A percentile compares a stretch with the other conserved stretches of the same genome.
Conservation (phyloP, 176 grass and related monocot species). For the Oryza australiensis region DNA sequence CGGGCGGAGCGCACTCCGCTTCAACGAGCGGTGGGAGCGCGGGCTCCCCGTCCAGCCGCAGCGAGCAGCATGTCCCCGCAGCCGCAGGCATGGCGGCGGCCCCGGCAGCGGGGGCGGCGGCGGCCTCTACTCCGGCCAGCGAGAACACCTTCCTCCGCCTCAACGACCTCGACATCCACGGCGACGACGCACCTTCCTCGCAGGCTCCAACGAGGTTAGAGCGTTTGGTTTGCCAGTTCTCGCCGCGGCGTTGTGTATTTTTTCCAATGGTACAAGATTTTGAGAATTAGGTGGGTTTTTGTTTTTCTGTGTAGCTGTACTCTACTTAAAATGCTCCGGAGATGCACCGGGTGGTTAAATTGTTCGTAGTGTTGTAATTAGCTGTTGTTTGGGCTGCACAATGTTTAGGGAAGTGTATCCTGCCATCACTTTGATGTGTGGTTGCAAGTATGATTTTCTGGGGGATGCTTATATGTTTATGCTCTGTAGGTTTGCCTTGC, state of each 20-base stretch:
- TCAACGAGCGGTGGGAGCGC: constrained; percentile 74
- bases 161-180: constrained; percentile 77
- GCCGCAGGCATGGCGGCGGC: constrained; percentile 1
- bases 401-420: background rate
- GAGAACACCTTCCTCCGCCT: constrained; percentile 67
- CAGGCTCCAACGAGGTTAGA: constrained; percentile 65
- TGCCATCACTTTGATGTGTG: background rate
- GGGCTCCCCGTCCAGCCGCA: constrained; percentile 66
- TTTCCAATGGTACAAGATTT: background rate
- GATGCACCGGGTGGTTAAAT: background rate
- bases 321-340: background rate
- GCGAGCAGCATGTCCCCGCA: constrained; percentile 46
- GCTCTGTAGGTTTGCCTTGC: background rate
- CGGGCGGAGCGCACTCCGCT: constrained; percentile 60
- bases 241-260: background rate
- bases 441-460: constrained; percentile 6
- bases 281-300: background rate
- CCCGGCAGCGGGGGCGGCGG: background rate
- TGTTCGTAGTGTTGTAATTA: background rate
- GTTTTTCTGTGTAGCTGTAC: background rate
- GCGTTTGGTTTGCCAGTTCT: constrained; percentile 12
- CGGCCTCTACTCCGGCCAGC: constrained; percentile 53
- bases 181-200: constrained; percentile 67
- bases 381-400: background rate
- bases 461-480: background rate